Conservation (phyloP, 1,284 basidiomycete species). For the Cerioporus squamosus region DNA sequence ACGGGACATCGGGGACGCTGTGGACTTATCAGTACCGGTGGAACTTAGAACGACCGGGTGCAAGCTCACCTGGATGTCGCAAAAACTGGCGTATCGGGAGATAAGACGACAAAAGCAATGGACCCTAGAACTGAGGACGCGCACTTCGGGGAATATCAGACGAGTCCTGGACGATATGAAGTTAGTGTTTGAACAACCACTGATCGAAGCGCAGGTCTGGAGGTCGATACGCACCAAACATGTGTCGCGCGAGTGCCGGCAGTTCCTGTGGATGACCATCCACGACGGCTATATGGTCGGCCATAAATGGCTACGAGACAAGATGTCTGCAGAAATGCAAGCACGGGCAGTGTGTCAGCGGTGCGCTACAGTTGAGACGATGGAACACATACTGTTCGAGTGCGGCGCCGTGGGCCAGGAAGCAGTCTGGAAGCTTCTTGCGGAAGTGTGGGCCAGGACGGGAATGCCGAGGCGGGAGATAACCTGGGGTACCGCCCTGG, state of each 20-base stretch:
- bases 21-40: background rate
- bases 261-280: slow-evolving; percentile 38
- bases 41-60: slow-evolving; percentile 18
- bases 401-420: slow-evolving; percentile 31
- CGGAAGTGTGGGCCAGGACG: slow-evolving; percentile 19
- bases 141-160: background rate
- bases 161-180: background rate
- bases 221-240: slow-evolving; percentile 21
- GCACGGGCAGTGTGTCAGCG: slow-evolving; percentile 28
- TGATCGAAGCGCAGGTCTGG: slow-evolving; percentile 12
- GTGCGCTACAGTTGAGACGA: slow-evolving; percentile 32
- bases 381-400: slow-evolving; percentile 39
- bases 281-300: slow-evolving; percentile 38
- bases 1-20: background rate
- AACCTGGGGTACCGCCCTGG: slow-evolving; percentile 14
- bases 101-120: slow-evolving; percentile 12
- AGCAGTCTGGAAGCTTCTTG: slow-evolving; percentile 30
- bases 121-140: background rate
- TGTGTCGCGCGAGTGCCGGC: slow-evolving; percentile 25
- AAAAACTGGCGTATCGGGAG: slow-evolving; percentile 32
- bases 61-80: slow-evolving; percentile 29
- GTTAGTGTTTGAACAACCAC: background rate
- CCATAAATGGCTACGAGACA: slow-evolving; percentile 29
- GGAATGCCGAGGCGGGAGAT: slow-evolving; percentile 2
- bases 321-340: slow-evolving; percentile 26